Conservation (phyloP, 768 basidiomycete genomes). For the Russula sp. region DNA sequence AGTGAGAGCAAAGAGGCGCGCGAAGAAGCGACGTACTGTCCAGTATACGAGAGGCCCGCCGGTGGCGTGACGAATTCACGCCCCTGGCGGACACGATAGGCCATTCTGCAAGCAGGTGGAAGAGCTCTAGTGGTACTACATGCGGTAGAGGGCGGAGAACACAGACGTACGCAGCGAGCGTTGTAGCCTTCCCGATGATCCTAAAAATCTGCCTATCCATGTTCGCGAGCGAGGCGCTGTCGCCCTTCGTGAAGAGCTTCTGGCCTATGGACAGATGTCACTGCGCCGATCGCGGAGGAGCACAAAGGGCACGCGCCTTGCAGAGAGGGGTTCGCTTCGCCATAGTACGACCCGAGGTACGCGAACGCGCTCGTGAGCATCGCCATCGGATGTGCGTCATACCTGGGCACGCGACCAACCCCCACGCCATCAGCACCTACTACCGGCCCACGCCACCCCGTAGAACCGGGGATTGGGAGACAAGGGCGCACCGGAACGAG, state of each 20-base stretch:
- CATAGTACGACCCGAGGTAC: constrained; percentile 82
- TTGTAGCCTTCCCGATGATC: constrained; percentile 83
- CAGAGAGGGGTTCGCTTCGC: constrained; percentile 83
- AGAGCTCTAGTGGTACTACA: neutral
- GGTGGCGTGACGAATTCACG: constrained; percentile 83
- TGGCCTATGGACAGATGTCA: constrained; percentile 46
- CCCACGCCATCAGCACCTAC: neutral
- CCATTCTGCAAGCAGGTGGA: constrained; percentile 53
- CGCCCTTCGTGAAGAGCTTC: constrained; percentile 65
- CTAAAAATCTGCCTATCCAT: constrained; percentile 94
- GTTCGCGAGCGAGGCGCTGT: constrained; percentile 56
- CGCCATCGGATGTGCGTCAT: constrained; percentile 90
- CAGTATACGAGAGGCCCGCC: constrained; percentile 75
- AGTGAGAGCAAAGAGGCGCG: neutral
- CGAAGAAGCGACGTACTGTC: constrained; percentile 50
- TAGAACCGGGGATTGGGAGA: neutral
- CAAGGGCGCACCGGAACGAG: constrained; percentile 34
- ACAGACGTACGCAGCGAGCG: constrained; percentile 67
- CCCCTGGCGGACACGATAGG: constrained; percentile 88
- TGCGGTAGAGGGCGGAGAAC: neutral
- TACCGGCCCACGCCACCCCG: neutral
- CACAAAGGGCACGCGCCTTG: constrained; percentile 47
- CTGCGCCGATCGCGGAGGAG: neutral
- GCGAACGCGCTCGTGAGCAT: constrained; percentile 84
- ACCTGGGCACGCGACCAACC: constrained; percentile 37